Base-by-base conservation (phyloP, 495 filamentous ascomycete genomes). In the Lindgomyces ingoldianus region DNA sequence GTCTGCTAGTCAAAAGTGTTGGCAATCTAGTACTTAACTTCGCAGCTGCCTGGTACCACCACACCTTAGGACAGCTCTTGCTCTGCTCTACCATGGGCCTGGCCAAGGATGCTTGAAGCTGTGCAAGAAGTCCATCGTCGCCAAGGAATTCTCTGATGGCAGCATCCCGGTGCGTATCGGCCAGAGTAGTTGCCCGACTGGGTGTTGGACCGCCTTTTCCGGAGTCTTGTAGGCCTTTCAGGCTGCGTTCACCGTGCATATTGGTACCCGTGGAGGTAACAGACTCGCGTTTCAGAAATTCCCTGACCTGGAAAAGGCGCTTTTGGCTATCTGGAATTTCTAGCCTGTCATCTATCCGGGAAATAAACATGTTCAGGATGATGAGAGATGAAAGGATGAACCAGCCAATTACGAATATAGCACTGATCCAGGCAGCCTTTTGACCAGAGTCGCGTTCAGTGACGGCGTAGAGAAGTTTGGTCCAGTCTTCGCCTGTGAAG, bases 291-390 rank as follows among this genome's bases (percentile, higher is more conserved):
- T 96, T 90, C 44, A 99, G 76, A 69, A 99, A 98, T 4, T 92
- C 87, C 69, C 90, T 90, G 52, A 99, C 91, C 77, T 99, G 94
- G 70, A 97, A 89, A 58, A 96, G 79, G 22, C 94, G 92, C 75
- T 99, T 99, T 76, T 97, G 91, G 71, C 98, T 94, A 74, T 99
- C 94, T 9, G 91, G 93, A n/a, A 99, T 91, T 76, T 99, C 94
- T 73, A 99, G 98, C 72, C 95, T 99, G 73, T 99, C 94, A 75
- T 99, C 95, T 60, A 99, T 97, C 77, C 98, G 95, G 78, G 94
- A 95, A 89, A 99, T 99, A 78, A 99, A 99, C 94, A 99, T 99
- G 73, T 96, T 99, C 80, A 99, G 79, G 48, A 98, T 83, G 78
- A 99, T 96, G 73, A 98, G 97, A 70, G 91, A 94, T 24, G 90